These are phyloP conservation scores for Ceratocystis harringtonii DNA, from an alignment of 2,329 filamentous ascomycete species.

Conservation along the genomic window DNA sequence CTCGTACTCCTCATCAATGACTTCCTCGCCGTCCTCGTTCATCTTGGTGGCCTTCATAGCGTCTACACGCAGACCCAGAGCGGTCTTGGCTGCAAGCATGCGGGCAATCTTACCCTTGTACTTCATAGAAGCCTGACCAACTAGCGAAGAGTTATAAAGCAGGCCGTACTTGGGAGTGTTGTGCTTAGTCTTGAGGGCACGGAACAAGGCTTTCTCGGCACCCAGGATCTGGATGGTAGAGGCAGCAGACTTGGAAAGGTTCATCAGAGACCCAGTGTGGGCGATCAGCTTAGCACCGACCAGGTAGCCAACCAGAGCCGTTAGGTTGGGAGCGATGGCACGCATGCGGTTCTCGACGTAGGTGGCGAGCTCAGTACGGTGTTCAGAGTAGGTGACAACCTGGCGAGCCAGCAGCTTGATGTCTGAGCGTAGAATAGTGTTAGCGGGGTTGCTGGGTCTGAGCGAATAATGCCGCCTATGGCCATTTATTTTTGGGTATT, in stretches of 20 bases:
- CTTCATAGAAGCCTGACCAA: conserved; percentile 91
- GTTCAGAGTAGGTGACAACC: conserved; percentile 82
- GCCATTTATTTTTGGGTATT: background rate
- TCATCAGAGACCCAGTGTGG: conserved; percentile 86
- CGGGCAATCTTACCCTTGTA: conserved; percentile 99
- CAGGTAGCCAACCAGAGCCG: conserved; percentile 78
- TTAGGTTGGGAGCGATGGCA: conserved; percentile 91
- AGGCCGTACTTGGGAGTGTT: conserved; percentile 97
- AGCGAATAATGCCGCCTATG: too few species aligned
- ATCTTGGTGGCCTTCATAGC: conserved; percentile 56
- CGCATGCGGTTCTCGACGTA: conserved; percentile 92
- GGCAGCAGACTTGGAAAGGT: conserved; percentile 84
- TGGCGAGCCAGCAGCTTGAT: conserved; percentile 85
- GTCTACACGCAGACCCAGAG: conserved; percentile 84
- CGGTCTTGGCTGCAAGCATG: conserved; percentile 86
- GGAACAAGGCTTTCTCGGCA: conserved; percentile 97
- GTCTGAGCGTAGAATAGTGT: conserved; percentile 26
- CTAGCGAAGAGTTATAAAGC: conserved; percentile 81
- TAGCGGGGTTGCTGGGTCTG: background rate
- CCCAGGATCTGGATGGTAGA: conserved; percentile 96
- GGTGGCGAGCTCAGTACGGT: conserved; percentile 70
- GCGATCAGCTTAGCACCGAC: conserved; percentile 91
- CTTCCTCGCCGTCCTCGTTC: conserved; percentile 48
- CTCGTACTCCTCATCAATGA: conserved; percentile 44
- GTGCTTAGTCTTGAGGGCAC: conserved; percentile 96